These are phyloP conservation scores for Lactarius akahatsu DNA, from an alignment of 768 basidiomycete genomes.

Conservation along the genomic window DNA sequence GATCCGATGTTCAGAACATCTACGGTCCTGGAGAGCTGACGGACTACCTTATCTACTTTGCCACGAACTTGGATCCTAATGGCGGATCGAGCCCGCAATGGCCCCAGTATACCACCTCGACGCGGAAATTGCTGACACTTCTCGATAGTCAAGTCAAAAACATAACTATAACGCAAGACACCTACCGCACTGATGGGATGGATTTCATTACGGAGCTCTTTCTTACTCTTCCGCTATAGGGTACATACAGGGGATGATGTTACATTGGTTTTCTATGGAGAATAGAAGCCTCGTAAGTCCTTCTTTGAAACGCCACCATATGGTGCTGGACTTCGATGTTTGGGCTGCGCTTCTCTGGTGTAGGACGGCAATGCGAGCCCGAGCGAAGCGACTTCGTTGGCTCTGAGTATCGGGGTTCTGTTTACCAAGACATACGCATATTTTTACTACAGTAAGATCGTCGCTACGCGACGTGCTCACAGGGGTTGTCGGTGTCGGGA, in stretches of 20 bases:
- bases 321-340: too few species aligned
- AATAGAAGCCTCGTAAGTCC: too few species aligned
- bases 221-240: neutral
- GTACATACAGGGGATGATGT: neutral
- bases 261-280: too few species aligned
- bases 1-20: conserved; percentile 18
- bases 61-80: conserved; percentile 35
- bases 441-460: too few species aligned
- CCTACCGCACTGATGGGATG: conserved; percentile 24
- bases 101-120: conserved; percentile 21
- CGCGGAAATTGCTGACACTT: conserved; percentile 23
- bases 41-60: conserved; percentile 32
- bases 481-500: too few species aligned
- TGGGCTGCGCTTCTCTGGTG: too few species aligned
- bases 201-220: conserved; percentile 10
- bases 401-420: too few species aligned
- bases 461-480: too few species aligned
- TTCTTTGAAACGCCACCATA: too few species aligned
- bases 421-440: too few species aligned
- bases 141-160: conserved; percentile 10
- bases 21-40: conserved; percentile 23
- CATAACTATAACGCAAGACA: conserved; percentile 26
- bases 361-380: too few species aligned
- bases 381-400: too few species aligned
- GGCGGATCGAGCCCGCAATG: conserved; percentile 19